phyloP scores from a whole-genome alignment of 805 yeast species.

The Candida fluviatilis region DNA sequence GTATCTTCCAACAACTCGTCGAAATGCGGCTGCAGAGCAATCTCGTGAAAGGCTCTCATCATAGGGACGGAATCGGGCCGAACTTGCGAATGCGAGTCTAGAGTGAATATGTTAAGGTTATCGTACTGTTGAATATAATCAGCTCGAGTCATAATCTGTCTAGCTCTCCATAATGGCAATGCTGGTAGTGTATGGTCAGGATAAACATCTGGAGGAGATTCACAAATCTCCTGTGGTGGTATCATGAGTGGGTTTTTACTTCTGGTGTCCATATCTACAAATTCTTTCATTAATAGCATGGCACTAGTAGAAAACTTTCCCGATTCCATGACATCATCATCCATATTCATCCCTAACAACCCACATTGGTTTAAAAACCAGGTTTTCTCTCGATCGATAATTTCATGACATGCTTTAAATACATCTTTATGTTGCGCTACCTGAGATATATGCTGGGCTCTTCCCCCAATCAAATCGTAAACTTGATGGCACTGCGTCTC shows the following conservation, averaged over 20 bases:
- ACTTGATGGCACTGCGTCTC: slow-evolving; percentile 46
- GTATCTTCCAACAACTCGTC: slow-evolving; percentile 63
- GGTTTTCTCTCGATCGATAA: slow-evolving; percentile 76
- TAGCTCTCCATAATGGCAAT: slow-evolving; percentile 76
- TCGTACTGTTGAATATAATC: slow-evolving; percentile 76
- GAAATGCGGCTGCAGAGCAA: slow-evolving; percentile 67
- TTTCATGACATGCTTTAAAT: slow-evolving; percentile 57
- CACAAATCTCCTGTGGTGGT: slow-evolving; percentile 29
- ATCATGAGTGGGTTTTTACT: slow-evolving; percentile 22
- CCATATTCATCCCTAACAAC: slow-evolving; percentile 71
- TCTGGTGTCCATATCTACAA: slow-evolving; percentile 62
- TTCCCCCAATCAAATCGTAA: slow-evolving; percentile 72
- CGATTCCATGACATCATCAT: slow-evolving; percentile 82
- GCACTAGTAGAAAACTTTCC: slow-evolving; percentile 76
- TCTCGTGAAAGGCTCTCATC: slow-evolving; percentile 87
- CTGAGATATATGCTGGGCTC: slow-evolving; percentile 77
- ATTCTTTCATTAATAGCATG: slow-evolving; percentile 64
- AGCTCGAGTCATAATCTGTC: slow-evolving; percentile 81
- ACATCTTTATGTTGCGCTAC: slow-evolving; percentile 59
- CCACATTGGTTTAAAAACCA: slow-evolving; percentile 87
- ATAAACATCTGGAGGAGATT: slow-evolving; percentile 13
- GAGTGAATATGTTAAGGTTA: slow-evolving; percentile 71
- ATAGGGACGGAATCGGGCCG: slow-evolving; percentile 81
- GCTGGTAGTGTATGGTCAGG: slow-evolving; percentile 59
- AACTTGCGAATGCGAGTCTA: slow-evolving; percentile 68